Evolutionary conservation across 371 early-diverging fungal genomes (phyloP), one percentile per base, ranked within the genome.

Genomic region (Lichtheimia hyalospora): DNA sequence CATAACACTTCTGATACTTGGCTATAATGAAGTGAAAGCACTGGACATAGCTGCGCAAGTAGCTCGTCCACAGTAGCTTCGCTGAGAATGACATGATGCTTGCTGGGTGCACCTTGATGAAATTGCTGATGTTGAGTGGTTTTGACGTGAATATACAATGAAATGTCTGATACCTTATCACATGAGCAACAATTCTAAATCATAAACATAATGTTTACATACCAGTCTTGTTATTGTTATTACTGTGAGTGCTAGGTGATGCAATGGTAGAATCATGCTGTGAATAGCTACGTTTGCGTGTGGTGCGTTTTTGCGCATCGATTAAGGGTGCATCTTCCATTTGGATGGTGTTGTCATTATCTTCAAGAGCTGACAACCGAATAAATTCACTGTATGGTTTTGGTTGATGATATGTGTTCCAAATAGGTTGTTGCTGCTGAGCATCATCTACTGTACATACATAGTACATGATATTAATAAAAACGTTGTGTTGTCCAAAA

Each of bases 391-490:
- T 71, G 34, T 60, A 69, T 7, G 77, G 74, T 39, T 62, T 34
- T 4, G 74, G 70, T 21, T 60, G 64, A 53, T 74, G 67, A 43
- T 74, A 74, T 64, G 74, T 66, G 12, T 71, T 55, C 40, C 64
- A 65, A 20, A 71, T 61, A 1, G 52, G 54, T 5, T 60, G 18
- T 18, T 58, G 24, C 18, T 41, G 59, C 20, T 48, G 49, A 18
- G 28, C 57, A 18, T 18, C 49, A 15, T 49, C 25, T 24, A 34
- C 34, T 49, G 48, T 49, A 41, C 39, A 57, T n/a, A n/a, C n/a
- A n/a, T n/a, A n/a, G n/a, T n/a, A n/a, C n/a, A n/a, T n/a, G n/a
- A n/a, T 3, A 42, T 49, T 5, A n/a, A 34, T 34, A 14, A 44
- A 63, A 15, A 66, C 2, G 21, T 46, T 6, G 52, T 24, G 41